A percentile compares a stretch with the other conserved stretches of the same genome.
Evolutionary conservation across 805 yeast genomes (phyloP).

Genomic region (Scheffersomyces spartinae): DNA sequence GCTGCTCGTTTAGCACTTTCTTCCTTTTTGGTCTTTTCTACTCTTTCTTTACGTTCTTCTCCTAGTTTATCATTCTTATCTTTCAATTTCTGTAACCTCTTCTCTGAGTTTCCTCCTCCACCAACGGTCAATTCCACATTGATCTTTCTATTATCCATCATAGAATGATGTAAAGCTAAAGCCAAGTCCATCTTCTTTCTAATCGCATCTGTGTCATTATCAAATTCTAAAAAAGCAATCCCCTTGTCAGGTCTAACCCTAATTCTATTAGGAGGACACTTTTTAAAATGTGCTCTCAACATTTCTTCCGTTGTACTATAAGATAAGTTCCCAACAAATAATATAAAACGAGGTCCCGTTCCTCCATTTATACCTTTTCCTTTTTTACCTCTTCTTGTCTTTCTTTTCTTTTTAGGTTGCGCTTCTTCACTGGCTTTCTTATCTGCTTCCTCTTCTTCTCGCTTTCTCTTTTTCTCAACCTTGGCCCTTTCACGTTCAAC

Average conservation of each 20-base stretch:
- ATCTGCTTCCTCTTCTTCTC: slow-evolving; percentile 5
- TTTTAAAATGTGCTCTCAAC: slow-evolving; percentile 59
- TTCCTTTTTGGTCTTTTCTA: slow-evolving; percentile 33
- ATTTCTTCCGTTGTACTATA: slow-evolving; percentile 54
- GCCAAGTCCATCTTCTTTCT: slow-evolving; percentile 78
- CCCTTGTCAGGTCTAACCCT: slow-evolving; percentile 81
- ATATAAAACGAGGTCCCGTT: slow-evolving; percentile 55
- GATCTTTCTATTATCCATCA: slow-evolving; percentile 60
- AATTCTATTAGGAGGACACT: slow-evolving; percentile 59
- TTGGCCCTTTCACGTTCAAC: slow-evolving; percentile 21
- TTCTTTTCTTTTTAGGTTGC: slow-evolving; percentile 51
- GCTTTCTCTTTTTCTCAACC: slow-evolving; percentile 12
- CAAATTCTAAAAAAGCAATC: slow-evolving; percentile 85
- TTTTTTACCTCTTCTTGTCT: slow-evolving; percentile 70
- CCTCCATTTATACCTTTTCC: slow-evolving; percentile 43
- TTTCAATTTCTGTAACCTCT: slow-evolving; percentile 54
- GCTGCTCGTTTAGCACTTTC: slow-evolving; percentile 21
- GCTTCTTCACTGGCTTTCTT: slow-evolving; percentile 17
- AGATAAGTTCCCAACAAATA: slow-evolving; percentile 89
- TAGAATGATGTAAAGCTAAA: slow-evolving; percentile 69
- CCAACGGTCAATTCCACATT: slow-evolving; percentile 97
- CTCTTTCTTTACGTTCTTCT: slow-evolving; percentile 55
- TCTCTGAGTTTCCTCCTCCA: slow-evolving; percentile 86
- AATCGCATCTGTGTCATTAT: slow-evolving; percentile 44
- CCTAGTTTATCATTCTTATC: slow-evolving; percentile 67